Percentiles rank a stretch among this genome's conserved stretches.
Conservation (phyloP, 2,329 filamentous ascomycete species). For the Calonectria montana region DNA sequence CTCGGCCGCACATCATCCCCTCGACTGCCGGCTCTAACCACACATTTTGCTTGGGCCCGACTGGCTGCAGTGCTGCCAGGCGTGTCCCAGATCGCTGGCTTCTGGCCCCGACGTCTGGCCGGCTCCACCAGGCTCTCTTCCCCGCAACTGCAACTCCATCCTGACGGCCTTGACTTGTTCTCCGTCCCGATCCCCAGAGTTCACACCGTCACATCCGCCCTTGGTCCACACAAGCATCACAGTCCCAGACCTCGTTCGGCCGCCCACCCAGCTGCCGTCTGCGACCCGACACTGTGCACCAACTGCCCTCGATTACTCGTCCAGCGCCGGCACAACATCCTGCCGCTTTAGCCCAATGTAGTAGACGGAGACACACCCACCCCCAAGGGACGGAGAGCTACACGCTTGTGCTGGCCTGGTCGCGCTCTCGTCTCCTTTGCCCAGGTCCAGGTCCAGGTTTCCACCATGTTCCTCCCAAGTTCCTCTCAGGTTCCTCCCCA, state of each 20-base stretch:
- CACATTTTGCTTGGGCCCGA: slow-evolving; percentile 23
- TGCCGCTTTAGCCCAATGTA: slow-evolving; percentile 39
- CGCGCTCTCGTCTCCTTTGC: slow-evolving; percentile 18
- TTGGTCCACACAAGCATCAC: slow-evolving; percentile 30
- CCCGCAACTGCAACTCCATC: slow-evolving; percentile 38
- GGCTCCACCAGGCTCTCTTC: slow-evolving; percentile 37
- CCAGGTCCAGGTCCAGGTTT: slow-evolving; percentile 15
- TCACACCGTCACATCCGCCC: slow-evolving; percentile 43
- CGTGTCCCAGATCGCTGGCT: slow-evolving; percentile 39
- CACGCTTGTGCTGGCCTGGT: slow-evolving; percentile 12
- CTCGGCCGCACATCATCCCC: slow-evolving; percentile 27
- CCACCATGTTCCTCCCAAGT: slow-evolving; percentile 13
- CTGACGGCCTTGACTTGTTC: slow-evolving; percentile 2
- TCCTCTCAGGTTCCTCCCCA: slow-evolving; percentile 37
- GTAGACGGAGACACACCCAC: slow-evolving; percentile 15
- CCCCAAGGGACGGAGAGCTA: slow-evolving; percentile 24
- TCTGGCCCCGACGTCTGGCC: slow-evolving; percentile 26
- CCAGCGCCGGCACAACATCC: slow-evolving; percentile 32
- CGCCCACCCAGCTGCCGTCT: neutral
- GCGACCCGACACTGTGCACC: slow-evolving; percentile 30
- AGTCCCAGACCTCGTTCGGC: slow-evolving; percentile 30
- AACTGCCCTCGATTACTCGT: slow-evolving; percentile 15
- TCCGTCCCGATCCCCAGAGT: slow-evolving; percentile 44
- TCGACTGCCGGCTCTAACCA: slow-evolving; percentile 16
- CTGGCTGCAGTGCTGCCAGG: slow-evolving; percentile 27